Percentiles rank a stretch among this genome's conserved stretches.
These are phyloP conservation scores for Paxillus involutus DNA, from an alignment of 768 basidiomycete species.

Conservation along the genomic window DNA sequence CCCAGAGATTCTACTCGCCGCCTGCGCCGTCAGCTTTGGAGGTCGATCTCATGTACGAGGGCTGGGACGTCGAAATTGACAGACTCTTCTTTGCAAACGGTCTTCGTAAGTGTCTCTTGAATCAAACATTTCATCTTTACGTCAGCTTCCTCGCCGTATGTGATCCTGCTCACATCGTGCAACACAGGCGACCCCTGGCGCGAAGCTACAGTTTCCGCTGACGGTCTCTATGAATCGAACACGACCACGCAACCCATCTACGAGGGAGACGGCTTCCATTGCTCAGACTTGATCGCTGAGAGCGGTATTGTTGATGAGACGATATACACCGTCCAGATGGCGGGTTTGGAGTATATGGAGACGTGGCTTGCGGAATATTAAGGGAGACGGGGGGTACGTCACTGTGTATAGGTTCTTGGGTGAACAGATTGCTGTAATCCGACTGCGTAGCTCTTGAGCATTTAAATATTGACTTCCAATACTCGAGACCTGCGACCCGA, in stretches of 20 bases:
- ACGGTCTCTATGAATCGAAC: constrained; percentile 43
- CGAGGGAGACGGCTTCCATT: constrained; percentile 64
- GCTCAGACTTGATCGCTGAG: constrained; percentile 51
- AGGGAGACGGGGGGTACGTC: neutral
- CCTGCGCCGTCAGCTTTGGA: constrained; percentile 41
- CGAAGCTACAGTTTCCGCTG: constrained; percentile 65
- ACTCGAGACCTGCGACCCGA: too few species aligned
- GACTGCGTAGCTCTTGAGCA: too few species aligned
- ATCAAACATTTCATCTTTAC: neutral
- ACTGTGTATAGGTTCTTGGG: neutral
- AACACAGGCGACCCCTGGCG: constrained; percentile 71
- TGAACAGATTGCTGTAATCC: too few species aligned
- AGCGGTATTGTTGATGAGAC: constrained; percentile 49
- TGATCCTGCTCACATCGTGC: neutral
- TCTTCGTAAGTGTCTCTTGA: constrained; percentile 42
- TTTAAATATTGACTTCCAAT: too few species aligned
- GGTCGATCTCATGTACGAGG: constrained; percentile 53
- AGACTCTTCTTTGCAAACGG: constrained; percentile 72
- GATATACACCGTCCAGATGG: constrained; percentile 51
- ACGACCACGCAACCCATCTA: constrained; percentile 57
- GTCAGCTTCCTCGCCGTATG: too few species aligned
- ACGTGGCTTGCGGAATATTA: constrained; percentile 45
- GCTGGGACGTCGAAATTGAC: constrained; percentile 60
- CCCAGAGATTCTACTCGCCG: constrained; percentile 50
- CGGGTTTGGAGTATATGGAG: constrained; percentile 53